Conservation (phyloP, 805 yeast species). For the Starmerella vaccinii region DNA sequence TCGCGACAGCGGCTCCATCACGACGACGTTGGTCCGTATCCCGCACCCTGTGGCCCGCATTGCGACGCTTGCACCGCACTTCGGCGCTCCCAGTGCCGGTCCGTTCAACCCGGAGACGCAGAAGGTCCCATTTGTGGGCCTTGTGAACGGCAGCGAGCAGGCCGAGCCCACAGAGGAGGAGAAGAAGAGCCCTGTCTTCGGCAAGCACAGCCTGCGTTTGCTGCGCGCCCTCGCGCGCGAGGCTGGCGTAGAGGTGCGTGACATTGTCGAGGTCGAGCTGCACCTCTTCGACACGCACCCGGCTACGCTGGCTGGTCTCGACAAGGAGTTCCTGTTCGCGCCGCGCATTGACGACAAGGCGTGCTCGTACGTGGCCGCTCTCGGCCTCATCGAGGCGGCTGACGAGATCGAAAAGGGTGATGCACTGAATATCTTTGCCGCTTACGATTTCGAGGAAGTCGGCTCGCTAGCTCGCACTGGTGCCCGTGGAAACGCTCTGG, state of each 20-base stretch:
- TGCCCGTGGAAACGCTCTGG: conserved; percentile 66
- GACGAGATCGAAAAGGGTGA: conserved; percentile 29
- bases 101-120: conserved; percentile 74
- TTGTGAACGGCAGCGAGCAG: conserved; percentile 27
- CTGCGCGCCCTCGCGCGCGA: conserved; percentile 58
- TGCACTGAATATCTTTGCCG: conserved; percentile 42
- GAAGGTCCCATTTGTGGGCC: conserved; percentile 72
- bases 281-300: conserved; percentile 75
- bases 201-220: conserved; percentile 56
- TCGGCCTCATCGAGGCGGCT: conserved; percentile 45
- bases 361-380: conserved; percentile 64
- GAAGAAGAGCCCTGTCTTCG: conserved; percentile 58
- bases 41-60: conserved; percentile 54
- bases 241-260: conserved; percentile 48
- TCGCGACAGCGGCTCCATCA: conserved; percentile 29
- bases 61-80: conserved; percentile 81
- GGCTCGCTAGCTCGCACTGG: conserved; percentile 77
- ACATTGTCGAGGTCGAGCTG: conserved; percentile 60
- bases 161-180: conserved; percentile 45
- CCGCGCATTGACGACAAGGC: conserved; percentile 81
- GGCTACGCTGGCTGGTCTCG: conserved; percentile 68
- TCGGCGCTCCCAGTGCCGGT: conserved; percentile 56
- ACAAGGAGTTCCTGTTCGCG: conserved; percentile 63
- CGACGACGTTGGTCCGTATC: conserved; percentile 32
- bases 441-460: conserved; percentile 76